phyloP scores from a whole-genome alignment of 1,284 basidiomycete species.

The Ceratobasidium sp. region DNA sequence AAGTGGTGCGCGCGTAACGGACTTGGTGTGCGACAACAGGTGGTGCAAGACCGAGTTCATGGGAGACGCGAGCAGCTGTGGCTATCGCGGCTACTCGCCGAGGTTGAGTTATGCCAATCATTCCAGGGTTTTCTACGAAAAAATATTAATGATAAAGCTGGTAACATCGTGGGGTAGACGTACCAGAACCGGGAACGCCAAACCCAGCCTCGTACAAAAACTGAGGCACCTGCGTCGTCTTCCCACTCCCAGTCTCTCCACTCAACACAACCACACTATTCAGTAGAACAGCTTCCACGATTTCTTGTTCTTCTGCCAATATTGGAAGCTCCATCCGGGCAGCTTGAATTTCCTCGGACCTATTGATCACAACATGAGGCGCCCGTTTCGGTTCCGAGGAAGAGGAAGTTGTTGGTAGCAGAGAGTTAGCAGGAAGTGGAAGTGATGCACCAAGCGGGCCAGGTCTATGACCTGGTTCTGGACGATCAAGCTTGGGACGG shows the following conservation, averaged over 20 bases:
- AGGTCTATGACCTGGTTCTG: conserved; percentile 50
- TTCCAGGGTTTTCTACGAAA: conserved; percentile 88
- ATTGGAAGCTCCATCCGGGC: conserved; percentile 88
- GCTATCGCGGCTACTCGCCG: conserved; percentile 97
- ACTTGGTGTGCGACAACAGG: conserved; percentile 95
- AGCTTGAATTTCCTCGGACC: conserved; percentile 82
- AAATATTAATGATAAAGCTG: background rate
- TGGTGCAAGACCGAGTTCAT: conserved; percentile 86
- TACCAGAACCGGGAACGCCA: conserved; percentile 84
- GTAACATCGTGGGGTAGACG: conserved; percentile 25
- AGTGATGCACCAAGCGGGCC: conserved; percentile 57
- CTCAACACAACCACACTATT: conserved; percentile 83
- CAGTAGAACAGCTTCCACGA: conserved; percentile 91
- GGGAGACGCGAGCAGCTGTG: conserved; percentile 91
- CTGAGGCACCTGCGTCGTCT: conserved; percentile 98
- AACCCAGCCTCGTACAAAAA: conserved; percentile 96
- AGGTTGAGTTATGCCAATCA: conserved; percentile 98
- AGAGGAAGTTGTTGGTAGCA: conserved; percentile 51
- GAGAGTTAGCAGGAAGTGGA: conserved; percentile 55
- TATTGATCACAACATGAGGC: conserved; percentile 68
- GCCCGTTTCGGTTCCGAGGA: conserved; percentile 52
- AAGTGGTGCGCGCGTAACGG: conserved; percentile 94
- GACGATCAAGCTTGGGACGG: conserved; percentile 49
- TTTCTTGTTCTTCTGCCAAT: conserved; percentile 91
- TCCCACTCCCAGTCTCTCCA: conserved; percentile 95